A percentile compares a stretch with the other conserved stretches of the same genome.
phyloP scores from a whole-genome alignment of 177 flowering plant genomes.

The Vitis hybrid region DNA sequence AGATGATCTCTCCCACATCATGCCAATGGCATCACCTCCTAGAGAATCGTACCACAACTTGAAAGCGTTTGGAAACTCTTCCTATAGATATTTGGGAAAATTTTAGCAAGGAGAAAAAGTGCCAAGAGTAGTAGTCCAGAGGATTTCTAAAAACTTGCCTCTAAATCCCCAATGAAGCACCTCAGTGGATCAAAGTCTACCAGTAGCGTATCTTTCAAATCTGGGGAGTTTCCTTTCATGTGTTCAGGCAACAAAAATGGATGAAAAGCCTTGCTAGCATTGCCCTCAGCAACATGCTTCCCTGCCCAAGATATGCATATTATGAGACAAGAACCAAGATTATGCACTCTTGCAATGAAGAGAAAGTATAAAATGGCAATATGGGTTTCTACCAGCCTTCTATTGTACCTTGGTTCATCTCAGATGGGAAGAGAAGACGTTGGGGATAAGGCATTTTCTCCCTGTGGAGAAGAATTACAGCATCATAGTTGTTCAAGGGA shows the following conservation, averaged over 20 bases:
- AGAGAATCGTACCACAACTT: constrained; percentile 88
- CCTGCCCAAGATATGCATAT: constrained; percentile 39
- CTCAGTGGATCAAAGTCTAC: constrained; percentile 83
- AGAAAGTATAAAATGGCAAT: not conserved
- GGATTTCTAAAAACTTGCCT: constrained; percentile 46
- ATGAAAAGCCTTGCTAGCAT: constrained; percentile 61
- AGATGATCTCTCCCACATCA: constrained; percentile 62
- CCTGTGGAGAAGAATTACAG: constrained; percentile 82
- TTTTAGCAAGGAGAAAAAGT: not conserved
- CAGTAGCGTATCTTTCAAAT: constrained; percentile 54
- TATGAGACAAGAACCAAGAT: not conserved
- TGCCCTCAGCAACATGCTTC: constrained; percentile 61
- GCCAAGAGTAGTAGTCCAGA: not conserved
- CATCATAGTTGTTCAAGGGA: constrained; percentile 89
- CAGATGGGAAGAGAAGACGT: constrained; percentile 80
- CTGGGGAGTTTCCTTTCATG: constrained; percentile 38
- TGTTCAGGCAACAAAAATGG: constrained; percentile 53
- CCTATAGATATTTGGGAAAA: constrained; percentile 36
- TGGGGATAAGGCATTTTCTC: constrained; percentile 78
- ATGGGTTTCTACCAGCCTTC: not conserved
- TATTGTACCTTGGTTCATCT: constrained; percentile 55
- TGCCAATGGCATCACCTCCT: constrained; percentile 92
- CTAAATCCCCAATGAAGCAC: constrained; percentile 61
- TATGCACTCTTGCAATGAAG: not conserved
- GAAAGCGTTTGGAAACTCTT: constrained; percentile 49